phyloP scores from a whole-genome alignment of 257 asterid species.

The Plantago elongata region DNA sequence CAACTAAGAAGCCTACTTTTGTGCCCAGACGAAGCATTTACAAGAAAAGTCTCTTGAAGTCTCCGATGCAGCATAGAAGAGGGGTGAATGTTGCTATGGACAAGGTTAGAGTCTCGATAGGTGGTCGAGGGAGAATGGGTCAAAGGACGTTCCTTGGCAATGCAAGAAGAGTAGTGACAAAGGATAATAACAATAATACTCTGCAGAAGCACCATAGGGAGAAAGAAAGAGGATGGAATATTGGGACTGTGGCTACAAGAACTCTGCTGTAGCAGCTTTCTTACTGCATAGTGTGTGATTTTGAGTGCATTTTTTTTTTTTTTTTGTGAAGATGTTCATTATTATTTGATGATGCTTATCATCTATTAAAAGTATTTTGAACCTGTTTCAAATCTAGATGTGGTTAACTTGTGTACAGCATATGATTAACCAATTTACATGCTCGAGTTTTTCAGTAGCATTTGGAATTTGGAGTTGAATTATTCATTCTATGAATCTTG shows the following conservation, averaged over 20 bases:
- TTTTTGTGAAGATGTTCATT: constrained; percentile 1
- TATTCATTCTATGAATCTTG: not conserved
- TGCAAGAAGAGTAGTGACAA: constrained; percentile 57
- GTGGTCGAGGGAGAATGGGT: constrained; percentile 66
- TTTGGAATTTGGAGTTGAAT: not conserved
- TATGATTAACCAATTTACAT: constrained; percentile 13
- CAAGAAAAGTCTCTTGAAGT: constrained; percentile 54
- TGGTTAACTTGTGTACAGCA: constrained; percentile 26
- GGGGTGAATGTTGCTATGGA: constrained; percentile 88
- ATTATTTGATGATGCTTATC: constrained; percentile 35
- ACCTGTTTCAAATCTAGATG: constrained; percentile 22
- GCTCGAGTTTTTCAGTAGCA: not conserved
- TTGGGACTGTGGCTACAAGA: constrained; percentile 50
- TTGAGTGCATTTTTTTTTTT: not conserved
- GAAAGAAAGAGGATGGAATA: constrained; percentile 88
- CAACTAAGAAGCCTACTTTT: constrained; percentile 48
- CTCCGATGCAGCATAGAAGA: constrained; percentile 69
- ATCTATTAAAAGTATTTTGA: constrained; percentile 21
- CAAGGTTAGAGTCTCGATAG: constrained; percentile 82
- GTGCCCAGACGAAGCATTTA: constrained; percentile 62
- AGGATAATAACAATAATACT: constrained; percentile 25
- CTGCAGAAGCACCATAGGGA: constrained; percentile 61
- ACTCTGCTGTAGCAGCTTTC: constrained; percentile 36
- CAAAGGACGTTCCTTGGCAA: constrained; percentile 52
- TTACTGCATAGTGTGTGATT: constrained; percentile 12